Base-by-base conservation (phyloP, 2,329 filamentous ascomycete genomes). In the Fusarium transvaalense region DNA sequence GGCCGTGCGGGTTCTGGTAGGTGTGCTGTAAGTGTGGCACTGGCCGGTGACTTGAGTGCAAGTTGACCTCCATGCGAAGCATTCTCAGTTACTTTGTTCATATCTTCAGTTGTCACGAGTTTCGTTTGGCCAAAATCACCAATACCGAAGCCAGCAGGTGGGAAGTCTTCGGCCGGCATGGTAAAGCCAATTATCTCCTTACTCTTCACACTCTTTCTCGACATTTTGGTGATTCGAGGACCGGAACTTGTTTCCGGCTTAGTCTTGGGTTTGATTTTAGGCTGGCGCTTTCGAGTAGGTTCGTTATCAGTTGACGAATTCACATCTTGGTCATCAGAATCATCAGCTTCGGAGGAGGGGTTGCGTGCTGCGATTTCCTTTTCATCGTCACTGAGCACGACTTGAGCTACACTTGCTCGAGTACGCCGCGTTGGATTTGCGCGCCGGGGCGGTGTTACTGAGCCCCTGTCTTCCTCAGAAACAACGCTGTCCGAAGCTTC, bases 121-220 rank as follows among this genome's bases (percentile, higher is more conserved):
- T 27, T 50, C 13, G 47, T 23, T 38, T 27, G 47, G 13, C 17
- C 45, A 54, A n/a, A 8, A 15, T 42, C 45, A 1, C 47, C 50
- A 9, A 70, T 61, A 38, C 71, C 72, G 14, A 72, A 68, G 4
- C 60, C 50, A 17, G 64, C 52, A 25, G 70, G 56, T 4, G 58
- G 21, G 9, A 57, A 60, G 5, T 66, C 64, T 12, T 70, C 69
- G 14, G 50, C 34, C 3, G 71, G 69, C 21, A 74, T 45, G 10
- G 74, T 52, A 45, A 80, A 81, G 5, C 83, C 83, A 51, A 85
- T 76, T n/a, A 85, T 78, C 57, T 85, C 83, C 64, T 75, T 82
- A 71, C 83, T 84, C 62, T 79, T 83, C 43, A 84, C 74, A 41
- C 81, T 80, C 67, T 80, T 83, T 23, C 80, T 78, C 25, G 77